Evolutionary conservation across 805 yeast genomes (phyloP), one percentile per base, ranked within the genome.

Genomic region (Cyberlindnera mycetangii): DNA sequence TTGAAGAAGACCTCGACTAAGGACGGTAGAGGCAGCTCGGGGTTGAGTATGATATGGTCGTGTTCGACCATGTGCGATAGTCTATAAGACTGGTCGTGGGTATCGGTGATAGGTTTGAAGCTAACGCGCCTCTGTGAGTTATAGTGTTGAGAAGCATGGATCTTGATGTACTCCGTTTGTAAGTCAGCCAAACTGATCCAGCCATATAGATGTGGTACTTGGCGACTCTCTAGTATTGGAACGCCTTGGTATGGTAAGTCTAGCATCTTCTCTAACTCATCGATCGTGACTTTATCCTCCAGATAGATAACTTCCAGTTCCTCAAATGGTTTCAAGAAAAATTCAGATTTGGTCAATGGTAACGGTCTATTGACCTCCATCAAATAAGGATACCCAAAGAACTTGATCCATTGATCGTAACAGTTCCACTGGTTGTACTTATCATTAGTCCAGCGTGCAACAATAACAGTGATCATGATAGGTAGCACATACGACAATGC

Each of bases 401-500:
- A 62, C 18, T 63, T 56, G 28, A 76, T 67, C 81, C 81, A 76
- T 33, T 63, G 58, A 45, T 87, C 93, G 58, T 85, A 85, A 39
- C 85, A 79, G 38, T 86, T 84, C 32, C 71, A 71, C 40, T 71
- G 72, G 17, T 75, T 67, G 34, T 83, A 62, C 41, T 77, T 69
- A 56, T 88, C 93, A 51, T 79, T 83, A n/a, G 81, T 73, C 64
- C 85, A 75, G 55, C 85, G 81, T 38, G 90, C 78, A 8, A 81
- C 72, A 70, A 89, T 76, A 3, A 87, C 95, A 1, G 90, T 84
- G 12, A 81, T 68, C 96, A 88, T 88, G 24, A 88, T 84, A 0
- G 96, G 96, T 35, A 88, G 68, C 2, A 87, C 89, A 57, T 88
- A 88, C 0, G 85, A 76, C 39, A 89, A 71, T 0, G 96, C 96